Conservation (phyloP, 345 rosid genomes). For the Erodium maritimum region DNA sequence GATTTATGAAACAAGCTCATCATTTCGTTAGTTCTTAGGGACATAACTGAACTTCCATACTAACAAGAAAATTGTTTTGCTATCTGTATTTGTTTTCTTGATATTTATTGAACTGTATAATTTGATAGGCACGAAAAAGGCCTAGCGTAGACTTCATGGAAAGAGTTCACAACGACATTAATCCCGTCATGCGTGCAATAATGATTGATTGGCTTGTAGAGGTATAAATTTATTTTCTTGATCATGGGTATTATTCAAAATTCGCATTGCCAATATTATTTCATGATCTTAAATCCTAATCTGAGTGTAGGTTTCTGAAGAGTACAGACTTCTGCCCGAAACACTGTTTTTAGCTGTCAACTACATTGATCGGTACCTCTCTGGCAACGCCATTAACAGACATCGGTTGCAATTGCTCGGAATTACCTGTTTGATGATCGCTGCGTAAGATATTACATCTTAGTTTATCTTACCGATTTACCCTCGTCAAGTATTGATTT, state of each 20-base stretch:
- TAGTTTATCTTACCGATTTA: neutral
- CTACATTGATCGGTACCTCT: constrained; percentile 6
- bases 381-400: constrained; percentile 2
- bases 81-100: constrained; percentile 1
- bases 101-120: neutral
- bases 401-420: constrained; percentile 5
- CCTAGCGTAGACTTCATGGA: constrained; percentile 36
- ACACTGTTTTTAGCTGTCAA: constrained; percentile 2
- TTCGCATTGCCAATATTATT: constrained; percentile 7
- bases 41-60: too few species aligned
- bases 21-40: too few species aligned
- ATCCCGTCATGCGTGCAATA: constrained; percentile 34
- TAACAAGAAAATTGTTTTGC: neutral
- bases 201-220: constrained; percentile 46
- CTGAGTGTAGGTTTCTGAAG: neutral
- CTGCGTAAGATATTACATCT: neutral
- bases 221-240: constrained; percentile 16
- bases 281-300: constrained; percentile 1
- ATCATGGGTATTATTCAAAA: constrained; percentile 6
- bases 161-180: constrained; percentile 25
- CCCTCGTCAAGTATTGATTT: neutral
- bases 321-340: constrained; percentile 1
- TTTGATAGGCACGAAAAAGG: constrained; percentile 20
- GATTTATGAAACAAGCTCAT: too few species aligned
- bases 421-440: neutral